phyloP scores from a whole-genome alignment of 495 filamentous ascomycete genomes.

The Daldinia concentrica region DNA sequence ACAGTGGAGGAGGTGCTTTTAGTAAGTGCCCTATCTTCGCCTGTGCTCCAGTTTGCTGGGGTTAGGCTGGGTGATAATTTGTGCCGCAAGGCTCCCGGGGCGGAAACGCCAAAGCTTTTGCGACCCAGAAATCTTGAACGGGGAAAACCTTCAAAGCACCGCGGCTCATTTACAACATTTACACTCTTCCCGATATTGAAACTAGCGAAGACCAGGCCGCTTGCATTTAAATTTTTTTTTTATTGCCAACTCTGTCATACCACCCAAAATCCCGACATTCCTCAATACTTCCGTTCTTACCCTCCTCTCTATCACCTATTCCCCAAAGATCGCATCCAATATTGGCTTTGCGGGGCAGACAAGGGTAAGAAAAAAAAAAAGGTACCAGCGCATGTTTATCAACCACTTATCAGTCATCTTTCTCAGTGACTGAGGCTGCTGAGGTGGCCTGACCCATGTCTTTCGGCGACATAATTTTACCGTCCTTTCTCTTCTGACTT shows the following conservation, averaged over 20 bases:
- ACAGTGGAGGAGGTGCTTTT: background rate
- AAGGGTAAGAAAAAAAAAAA: constrained; percentile 17
- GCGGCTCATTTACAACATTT: constrained; percentile 14
- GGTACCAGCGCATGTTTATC: constrained; percentile 24
- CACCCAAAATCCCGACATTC: constrained; percentile 12
- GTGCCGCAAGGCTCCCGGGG: constrained; percentile 30
- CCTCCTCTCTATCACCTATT: background rate
- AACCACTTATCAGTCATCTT: constrained; percentile 26
- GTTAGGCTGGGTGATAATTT: constrained; percentile 1
- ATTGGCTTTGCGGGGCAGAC: constrained; percentile 33
- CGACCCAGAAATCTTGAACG: constrained; percentile 38
- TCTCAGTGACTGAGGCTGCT: constrained; percentile 42
- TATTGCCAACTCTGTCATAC: background rate
- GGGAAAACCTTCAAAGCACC: constrained; percentile 21
- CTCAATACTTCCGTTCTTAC: background rate
- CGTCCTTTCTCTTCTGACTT: constrained; percentile 35
- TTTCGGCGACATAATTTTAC: constrained; percentile 46
- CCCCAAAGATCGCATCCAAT: constrained; percentile 14
- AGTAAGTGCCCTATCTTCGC: background rate
- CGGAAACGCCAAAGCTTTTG: constrained; percentile 34
- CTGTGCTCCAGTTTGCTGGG: background rate
- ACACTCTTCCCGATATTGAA: constrained; percentile 3
- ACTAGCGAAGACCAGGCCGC: background rate
- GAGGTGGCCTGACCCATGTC: constrained; percentile 48
- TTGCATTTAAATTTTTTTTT: constrained; percentile 3